Evolutionary conservation across 2,329 filamentous ascomycete genomes (phyloP).

Genomic region (Ceratocystis huliohia): DNA sequence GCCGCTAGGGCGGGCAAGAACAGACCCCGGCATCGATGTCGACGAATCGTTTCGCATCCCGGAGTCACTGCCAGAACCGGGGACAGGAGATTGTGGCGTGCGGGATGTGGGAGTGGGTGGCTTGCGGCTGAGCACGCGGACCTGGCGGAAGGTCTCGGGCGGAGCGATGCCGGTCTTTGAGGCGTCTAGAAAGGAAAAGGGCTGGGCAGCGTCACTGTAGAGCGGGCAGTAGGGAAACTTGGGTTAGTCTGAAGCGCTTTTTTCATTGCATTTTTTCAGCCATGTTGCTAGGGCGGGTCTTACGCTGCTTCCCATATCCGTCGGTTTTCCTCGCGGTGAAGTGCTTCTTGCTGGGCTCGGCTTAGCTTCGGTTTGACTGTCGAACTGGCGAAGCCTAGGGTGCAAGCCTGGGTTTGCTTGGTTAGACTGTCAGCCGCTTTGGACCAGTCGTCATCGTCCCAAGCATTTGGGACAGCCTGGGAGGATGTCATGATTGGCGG

Average conservation of each 20-base stretch:
- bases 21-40: no score
- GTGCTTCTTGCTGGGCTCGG: constrained; percentile 64
- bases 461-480: constrained; percentile 53
- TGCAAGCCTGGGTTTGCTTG: constrained; percentile 24
- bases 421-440: constrained; percentile 51
- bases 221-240: not conserved
- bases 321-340: constrained; percentile 71
- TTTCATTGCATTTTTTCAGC: not conserved
- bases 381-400: constrained; percentile 22
- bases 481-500: constrained; percentile 33
- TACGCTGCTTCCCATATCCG: constrained; percentile 86
- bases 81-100: not conserved
- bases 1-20: not conserved
- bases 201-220: constrained; percentile 57
- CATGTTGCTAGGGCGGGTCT: constrained; percentile 7
- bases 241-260: not conserved
- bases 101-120: constrained; percentile 43
- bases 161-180: constrained; percentile 36
- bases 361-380: constrained; percentile 38
- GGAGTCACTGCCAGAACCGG: constrained; percentile 61
- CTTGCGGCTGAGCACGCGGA: constrained; percentile 77
- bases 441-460: constrained; percentile 90
- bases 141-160: constrained; percentile 63
- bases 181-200: constrained; percentile 62
- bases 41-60: constrained; percentile 29